Percentiles rank a stretch among this genome's conserved stretches.
phyloP scores from a whole-genome alignment of 75 land plant species.

The Cryptomeria japonica region DNA sequence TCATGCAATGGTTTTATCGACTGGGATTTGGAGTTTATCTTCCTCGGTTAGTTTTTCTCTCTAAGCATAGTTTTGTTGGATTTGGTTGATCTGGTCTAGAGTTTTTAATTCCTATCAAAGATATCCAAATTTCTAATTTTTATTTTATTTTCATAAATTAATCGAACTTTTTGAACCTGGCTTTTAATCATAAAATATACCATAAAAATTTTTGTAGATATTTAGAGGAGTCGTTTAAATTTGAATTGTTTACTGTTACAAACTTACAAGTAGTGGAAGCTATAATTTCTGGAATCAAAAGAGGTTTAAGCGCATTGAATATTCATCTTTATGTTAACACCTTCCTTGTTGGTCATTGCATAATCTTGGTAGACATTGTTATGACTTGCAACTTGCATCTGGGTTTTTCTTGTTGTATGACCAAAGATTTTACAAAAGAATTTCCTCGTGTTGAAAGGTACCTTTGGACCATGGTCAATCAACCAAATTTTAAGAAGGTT shows the following conservation, averaged over 20 bases:
- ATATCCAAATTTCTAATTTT: too few species aligned
- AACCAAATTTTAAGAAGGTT: conserved; percentile 75
- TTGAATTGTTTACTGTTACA: conserved; percentile 9
- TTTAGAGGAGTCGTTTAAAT: background rate
- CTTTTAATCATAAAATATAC: background rate
- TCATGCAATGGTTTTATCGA: conserved; percentile 50
- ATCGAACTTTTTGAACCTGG: background rate
- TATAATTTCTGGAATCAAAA: conserved; percentile 53
- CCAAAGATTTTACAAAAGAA: conserved; percentile 71
- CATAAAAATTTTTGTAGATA: background rate
- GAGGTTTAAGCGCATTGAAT: conserved; percentile 60
- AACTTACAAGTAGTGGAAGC: conserved; percentile 68
- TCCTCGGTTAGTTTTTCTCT: conserved; percentile 13
- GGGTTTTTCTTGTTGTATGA: conserved; percentile 46
- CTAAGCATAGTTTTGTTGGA: too few species aligned
- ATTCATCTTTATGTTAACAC: conserved; percentile 64
- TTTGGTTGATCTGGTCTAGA: too few species aligned
- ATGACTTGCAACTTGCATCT: conserved; percentile 58
- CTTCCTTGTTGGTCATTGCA: conserved; percentile 77
- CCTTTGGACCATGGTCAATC: conserved; percentile 91
- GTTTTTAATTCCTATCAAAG: too few species aligned
- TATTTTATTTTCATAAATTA: too few species aligned
- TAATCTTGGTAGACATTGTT: conserved; percentile 88
- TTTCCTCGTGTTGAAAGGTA: conserved; percentile 95
- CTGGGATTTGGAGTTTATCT: conserved; percentile 47